Conservation (phyloP, 176 grass and related monocot species). For the Otatea glauca region DNA sequence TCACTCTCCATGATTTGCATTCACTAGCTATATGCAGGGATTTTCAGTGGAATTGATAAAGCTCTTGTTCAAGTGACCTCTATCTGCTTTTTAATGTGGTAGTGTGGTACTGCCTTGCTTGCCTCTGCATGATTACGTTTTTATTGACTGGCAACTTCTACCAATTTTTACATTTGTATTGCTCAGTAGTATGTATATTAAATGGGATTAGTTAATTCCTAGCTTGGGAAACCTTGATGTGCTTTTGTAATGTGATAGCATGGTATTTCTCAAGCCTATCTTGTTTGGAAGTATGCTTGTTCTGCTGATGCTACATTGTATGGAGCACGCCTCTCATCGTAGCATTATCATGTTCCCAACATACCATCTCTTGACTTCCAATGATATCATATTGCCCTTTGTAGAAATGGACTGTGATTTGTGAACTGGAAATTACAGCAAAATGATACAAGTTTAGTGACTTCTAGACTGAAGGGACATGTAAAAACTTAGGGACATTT, state of each 20-base stretch:
- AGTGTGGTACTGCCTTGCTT: neutral
- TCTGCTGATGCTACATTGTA: constrained; percentile 5
- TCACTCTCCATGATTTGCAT: neutral
- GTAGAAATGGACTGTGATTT: neutral
- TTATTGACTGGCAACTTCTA: neutral
- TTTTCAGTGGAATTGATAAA: neutral
- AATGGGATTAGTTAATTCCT: neutral
- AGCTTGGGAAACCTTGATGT: neutral
- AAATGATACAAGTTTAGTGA: neutral
- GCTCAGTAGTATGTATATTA: neutral
- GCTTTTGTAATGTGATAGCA: neutral
- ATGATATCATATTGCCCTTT: neutral
- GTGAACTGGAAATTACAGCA: neutral
- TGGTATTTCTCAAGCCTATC: neutral
- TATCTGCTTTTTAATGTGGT: constrained; percentile 5
- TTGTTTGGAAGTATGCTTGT: constrained; percentile 11
- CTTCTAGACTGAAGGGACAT: neutral
- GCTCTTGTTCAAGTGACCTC: neutral
- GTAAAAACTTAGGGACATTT: neutral
- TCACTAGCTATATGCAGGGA: neutral
- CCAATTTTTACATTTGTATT: neutral
- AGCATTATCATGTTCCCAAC: neutral
- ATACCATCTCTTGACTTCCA: neutral
- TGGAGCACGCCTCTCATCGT: neutral
- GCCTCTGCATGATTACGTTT: neutral